A percentile compares a stretch with the other conserved stretches of the same genome.
Evolutionary conservation across 805 yeast species (phyloP).

Genomic region (Saccharomycopsis vini): DNA sequence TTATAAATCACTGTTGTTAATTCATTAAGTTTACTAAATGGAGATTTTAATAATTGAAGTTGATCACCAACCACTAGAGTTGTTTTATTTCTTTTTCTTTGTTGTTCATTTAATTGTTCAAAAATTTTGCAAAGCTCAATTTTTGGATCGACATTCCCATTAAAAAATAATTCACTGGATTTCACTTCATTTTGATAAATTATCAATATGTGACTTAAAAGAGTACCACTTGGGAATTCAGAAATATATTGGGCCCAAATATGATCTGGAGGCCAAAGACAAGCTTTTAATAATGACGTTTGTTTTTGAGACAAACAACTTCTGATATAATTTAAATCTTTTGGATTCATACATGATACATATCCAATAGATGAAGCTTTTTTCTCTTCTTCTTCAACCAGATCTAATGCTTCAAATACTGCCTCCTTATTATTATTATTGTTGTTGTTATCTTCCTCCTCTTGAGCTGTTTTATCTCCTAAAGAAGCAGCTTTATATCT

Average conservation of each 20-base stretch:
- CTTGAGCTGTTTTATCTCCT: neutral
- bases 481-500: constrained; percentile 43
- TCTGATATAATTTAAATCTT: neutral
- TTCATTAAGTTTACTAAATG: neutral
- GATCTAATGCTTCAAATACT: constrained; percentile 5
- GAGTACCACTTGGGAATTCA: constrained; percentile 44
- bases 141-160: constrained; percentile 33
- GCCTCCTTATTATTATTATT: neutral
- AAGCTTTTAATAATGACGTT: constrained; percentile 50
- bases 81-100: constrained; percentile 22
- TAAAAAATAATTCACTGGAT: constrained; percentile 25
- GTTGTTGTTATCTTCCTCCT: neutral
- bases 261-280: constrained; percentile 71
- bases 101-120: constrained; percentile 32
- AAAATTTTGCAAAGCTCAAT: constrained; percentile 36
- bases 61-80: neutral
- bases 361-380: constrained; percentile 8
- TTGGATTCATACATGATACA: constrained; percentile 8
- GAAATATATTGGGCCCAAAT: constrained; percentile 61
- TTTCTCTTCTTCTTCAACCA: neutral
- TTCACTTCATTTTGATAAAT: constrained; percentile 37
- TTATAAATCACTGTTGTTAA: neutral
- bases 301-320: constrained; percentile 30
- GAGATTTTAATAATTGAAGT: neutral
- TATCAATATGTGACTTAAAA: constrained; percentile 37